Evolutionary conservation across 1,284 basidiomycete genomes (phyloP), one percentile per base, ranked within the genome.

Genomic region (Phaffia rhodozyma): DNA sequence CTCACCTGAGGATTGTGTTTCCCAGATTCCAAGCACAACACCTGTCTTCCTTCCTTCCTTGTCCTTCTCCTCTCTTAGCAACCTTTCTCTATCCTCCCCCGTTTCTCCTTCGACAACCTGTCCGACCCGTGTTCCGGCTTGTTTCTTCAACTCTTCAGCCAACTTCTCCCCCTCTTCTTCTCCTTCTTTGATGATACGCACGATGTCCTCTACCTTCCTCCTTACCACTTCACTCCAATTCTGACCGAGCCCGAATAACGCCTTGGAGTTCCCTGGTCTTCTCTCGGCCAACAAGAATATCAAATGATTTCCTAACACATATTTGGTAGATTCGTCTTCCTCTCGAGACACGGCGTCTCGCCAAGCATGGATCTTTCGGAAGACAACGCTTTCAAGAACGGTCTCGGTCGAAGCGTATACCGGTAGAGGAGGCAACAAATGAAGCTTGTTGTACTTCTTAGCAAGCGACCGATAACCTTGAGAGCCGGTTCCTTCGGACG

Each of bases 311-410:
- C 84, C 79, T 27, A 92, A 77, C 29, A 91, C 81, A 71, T 54
- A 67, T 34, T 68, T 69, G 57, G 30, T 49, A 27, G 47, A 58
- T 38, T 97, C 94, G 73, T 97, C 94, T 68, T 91, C 86, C 65
- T 86, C 83, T 59, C 91, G 79, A 0, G 91, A 89, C 1, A 86
- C 76, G 3, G 73, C 71, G 72, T 97, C 93, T 67, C 94, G 80
- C 94, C 94, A 97, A 34, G 76, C 78, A 75, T 96, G 91, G 23
- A 96, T 77, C 0, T 79, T 79, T 64, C 79, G 82, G 73, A 89
- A 89, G n/a, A 91, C 82, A 52, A 80, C 80, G 54, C 78, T 75
- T 66, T 83, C 63, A 18, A 64, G 23, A 25, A 43, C 25, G 43
- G 47, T 43, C 16, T 58, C 47, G 7, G 58, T 49, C 30, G 53